Evolutionary conservation across 208 protist genomes (phyloP), one percentile per base, ranked within the genome.

Genomic region (Trichomonas vaginalis): DNA sequence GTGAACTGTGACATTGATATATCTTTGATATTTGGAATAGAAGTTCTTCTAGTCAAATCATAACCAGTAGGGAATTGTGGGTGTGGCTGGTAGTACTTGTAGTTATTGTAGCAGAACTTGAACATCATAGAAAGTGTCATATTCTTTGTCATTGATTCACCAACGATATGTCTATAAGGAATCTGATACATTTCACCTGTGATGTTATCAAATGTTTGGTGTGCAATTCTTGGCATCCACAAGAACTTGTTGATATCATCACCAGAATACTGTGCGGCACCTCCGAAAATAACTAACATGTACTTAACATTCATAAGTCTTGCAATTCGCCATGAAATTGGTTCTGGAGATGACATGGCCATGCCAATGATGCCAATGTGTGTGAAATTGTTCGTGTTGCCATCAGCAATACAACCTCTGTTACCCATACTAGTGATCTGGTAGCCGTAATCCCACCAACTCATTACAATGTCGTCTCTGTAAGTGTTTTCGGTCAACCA

Each of bases 401-500:
- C 99, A 97, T 99, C 98, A 35, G 99, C 98, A 45, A 99, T 97
- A 39, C 98, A 95, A 4, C 97, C 17, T 98, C 99, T 96, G 96
- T 99, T 99, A 42, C 97, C 98, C 97, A 99, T 99, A 56, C 97
- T 98, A 2, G 98, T 98, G 96, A 99, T 98, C 97, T 99, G 99
- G 97, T 99, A 99, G 86, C 99, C 99, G 96, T 99, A 99, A 97
- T 99, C 99, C 99, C 99, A 99, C 99, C 98, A 99, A 79, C 79
- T 96, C 79, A 92, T 51, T 70, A 96, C 46, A 15, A 32, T 10
- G 23, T 96, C 98, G 96, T 99, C 97, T 21, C 96, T 95, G 0
- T 98, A 96, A 0, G 99, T 99, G 97, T 99, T 99, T 47, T 98
- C 95, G 32, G 97, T 96, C 14, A 99, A 97, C 99, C 99, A 99